Conservation (phyloP, 2,329 filamentous ascomycete species). For the Cytospora piceicola region DNA sequence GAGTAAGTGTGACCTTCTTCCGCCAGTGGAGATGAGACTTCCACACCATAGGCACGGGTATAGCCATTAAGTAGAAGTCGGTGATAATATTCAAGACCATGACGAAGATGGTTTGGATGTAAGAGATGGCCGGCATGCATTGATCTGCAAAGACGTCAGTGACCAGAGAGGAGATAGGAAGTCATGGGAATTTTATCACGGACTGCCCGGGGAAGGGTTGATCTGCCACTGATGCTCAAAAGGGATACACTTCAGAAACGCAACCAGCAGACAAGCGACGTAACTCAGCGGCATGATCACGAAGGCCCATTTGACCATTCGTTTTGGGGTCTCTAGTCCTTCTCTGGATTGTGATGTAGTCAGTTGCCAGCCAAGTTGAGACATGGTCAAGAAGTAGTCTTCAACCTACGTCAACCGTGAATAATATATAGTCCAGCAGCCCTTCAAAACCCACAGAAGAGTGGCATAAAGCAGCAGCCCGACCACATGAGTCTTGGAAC, state of each 20-base stretch:
- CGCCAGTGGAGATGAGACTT: constrained; percentile 46
- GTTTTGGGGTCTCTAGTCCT: constrained; percentile 44
- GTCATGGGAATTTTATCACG: constrained; percentile 32
- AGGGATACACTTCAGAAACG: constrained; percentile 49
- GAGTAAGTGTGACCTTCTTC: constrained; percentile 49
- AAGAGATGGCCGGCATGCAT: constrained; percentile 52
- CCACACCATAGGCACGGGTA: constrained; percentile 54
- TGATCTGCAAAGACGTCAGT: constrained; percentile 34
- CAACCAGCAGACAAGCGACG: constrained; percentile 48
- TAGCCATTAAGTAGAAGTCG: constrained; percentile 54
- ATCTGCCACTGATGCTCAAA: constrained; percentile 55
- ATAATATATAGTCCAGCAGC: constrained; percentile 57
- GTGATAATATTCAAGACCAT: constrained; percentile 52
- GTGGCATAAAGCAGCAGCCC: constrained; percentile 56
- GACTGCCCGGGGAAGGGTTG: constrained; percentile 52
- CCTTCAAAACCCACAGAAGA: constrained; percentile 56
- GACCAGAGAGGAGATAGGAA: not conserved
- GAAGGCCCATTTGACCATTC: constrained; percentile 47
- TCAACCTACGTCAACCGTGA: constrained; percentile 49
- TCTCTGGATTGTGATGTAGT: constrained; percentile 36
- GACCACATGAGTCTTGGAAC: constrained; percentile 57
- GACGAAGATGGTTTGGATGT: constrained; percentile 50
- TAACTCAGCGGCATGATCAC: constrained; percentile 48
- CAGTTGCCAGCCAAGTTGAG: accelerated
- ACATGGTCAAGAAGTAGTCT: constrained; percentile 18